Evolutionary conservation across 2,329 filamentous ascomycete species (phyloP), one percentile per base, ranked within the genome.

Genomic region (Graphium sp.): DNA sequence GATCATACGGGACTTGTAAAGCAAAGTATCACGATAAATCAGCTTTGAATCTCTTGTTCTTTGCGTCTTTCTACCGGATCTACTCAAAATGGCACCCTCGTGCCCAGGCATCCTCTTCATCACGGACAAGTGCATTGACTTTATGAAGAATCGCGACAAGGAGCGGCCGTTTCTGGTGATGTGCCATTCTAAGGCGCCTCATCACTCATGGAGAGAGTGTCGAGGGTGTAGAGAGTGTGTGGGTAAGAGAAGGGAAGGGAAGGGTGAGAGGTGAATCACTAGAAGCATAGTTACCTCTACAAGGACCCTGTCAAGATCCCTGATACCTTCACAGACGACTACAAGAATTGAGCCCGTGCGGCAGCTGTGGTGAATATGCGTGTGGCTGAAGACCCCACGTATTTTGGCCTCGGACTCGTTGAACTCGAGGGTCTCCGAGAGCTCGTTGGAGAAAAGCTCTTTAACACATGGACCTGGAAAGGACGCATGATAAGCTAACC

Each of bases 111-210:
- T n/a, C n/a, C n/a, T n/a, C n/a, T n/a, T 65, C 33, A 64, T 66
- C 33, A 62, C 59, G 0, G 53, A 65, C 32, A 64, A 62, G 40
- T 53, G 47, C 15, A 35, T 66, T 5, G 38, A 53, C 17, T 62
- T 48, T 38, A 51, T 63, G 12, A 26, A 41, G 19, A 32, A 29
- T 2, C 37, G 42, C 8, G 43, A 50, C 13, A 43, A 47, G 6
- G 45, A 47, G 22, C 46, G 46, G 32, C 60, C 60, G 0, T 66
- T 66, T 41, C 66, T 65, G 37, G 37, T 63, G 24, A 66, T 67
- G 62, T 66, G 60, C 38, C 62, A 66, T 35, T 62, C 67, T 40
- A 67, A 67, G 36, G 62, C 62, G 1, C 62, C 62, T 0, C 62
- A 67, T 35, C 49, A 60, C 4, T 53, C 48, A 10, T 66, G 62